Base-by-base conservation (phyloP, 2,329 filamentous ascomycete species). In the Massarina eburnea region DNA sequence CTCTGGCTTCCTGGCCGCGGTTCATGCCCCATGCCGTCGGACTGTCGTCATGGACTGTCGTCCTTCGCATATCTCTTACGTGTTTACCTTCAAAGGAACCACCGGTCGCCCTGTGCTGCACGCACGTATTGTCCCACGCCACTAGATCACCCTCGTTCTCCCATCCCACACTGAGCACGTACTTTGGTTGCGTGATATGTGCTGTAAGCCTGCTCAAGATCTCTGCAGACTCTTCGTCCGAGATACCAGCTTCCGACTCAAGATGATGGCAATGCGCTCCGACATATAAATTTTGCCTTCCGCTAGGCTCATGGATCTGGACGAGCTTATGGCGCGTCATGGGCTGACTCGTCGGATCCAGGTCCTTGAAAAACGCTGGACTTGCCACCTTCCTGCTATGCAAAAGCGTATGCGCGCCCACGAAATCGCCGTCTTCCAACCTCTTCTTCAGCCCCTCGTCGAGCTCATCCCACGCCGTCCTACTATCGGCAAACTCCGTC, bases 51-150 rank as follows among this genome's bases (percentile, higher is more conserved):
- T 82, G 76, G 1, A 83, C 79, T 1, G 80, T 83, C 4, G 78
- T 76, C 48, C 81, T 67, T 37, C 81, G 65, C 73, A 84, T 72
- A 60, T 84, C 80, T 30, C 79, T 67, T 47, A 59, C 67, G 55
- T 72, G 77, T 55, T 71, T 75, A 0, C 76, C 75, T 49, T 73
- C 72, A 48, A 78, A 81, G 0, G 60, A 59, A 0, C 80, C 80
- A 1, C 70, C 67, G 1, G 71, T 73, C 0, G 78, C 77, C 5
- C 79, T 64, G 61, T 84, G 80, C 71, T 83, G 73, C 14, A 79
- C 76, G 39, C 72, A 75, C 0, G 77, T 77, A 58, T 84, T 84
- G 54, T 84, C 81, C 81, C 81, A 84, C 15, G 80, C 71, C 14
- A 83, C 60, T 45, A 83, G 37, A 56, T 83, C 81, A 0, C 77